phyloP scores from a whole-genome alignment of 768 basidiomycete species.

The Grammothele lineata region DNA sequence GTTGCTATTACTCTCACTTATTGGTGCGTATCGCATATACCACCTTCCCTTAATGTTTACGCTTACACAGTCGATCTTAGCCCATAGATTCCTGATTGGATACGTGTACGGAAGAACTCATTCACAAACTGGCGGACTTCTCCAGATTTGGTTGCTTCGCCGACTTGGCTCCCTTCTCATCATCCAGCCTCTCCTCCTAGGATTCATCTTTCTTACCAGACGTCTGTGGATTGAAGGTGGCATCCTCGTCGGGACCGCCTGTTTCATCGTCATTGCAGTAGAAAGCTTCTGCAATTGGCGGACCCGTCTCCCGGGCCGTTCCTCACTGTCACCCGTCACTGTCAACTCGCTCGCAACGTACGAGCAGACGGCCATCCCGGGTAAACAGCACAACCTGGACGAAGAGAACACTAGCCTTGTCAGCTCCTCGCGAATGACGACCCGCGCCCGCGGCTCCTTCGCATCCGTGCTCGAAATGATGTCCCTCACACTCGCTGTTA shows the following conservation, averaged over 20 bases:
- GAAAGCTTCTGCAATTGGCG: slow-evolving; percentile 54
- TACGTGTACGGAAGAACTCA: slow-evolving; percentile 73
- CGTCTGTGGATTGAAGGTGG: slow-evolving; percentile 70
- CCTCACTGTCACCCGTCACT: slow-evolving; percentile 51
- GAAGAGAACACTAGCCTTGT: slow-evolving; percentile 51
- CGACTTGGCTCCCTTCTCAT: slow-evolving; percentile 68
- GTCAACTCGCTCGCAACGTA: slow-evolving; percentile 57
- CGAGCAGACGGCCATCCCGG: slow-evolving; percentile 38
- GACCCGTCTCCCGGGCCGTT: slow-evolving; percentile 43
- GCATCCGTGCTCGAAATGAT: slow-evolving; percentile 85
- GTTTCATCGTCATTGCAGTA: slow-evolving; percentile 51
- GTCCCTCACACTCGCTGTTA: slow-evolving; percentile 71
- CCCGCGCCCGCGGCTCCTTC: slow-evolving; percentile 61
- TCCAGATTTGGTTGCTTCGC: slow-evolving; percentile 73
- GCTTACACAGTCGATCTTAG: slow-evolving; percentile 31
- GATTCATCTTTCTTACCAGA: slow-evolving; percentile 65
- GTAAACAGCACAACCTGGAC: slow-evolving; percentile 33
- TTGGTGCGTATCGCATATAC: slow-evolving; percentile 44
- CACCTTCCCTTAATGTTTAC: neutral
- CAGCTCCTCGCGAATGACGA: slow-evolving; percentile 28
- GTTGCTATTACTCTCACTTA: slow-evolving; percentile 58
- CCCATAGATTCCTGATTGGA: slow-evolving; percentile 76
- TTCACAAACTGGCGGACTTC: slow-evolving; percentile 69
- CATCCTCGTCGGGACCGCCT: slow-evolving; percentile 52
- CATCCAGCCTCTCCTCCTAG: slow-evolving; percentile 71